Evolutionary conservation across 495 filamentous ascomycete genomes (phyloP).

Genomic region (Umbilicaria muhlenbergii): DNA sequence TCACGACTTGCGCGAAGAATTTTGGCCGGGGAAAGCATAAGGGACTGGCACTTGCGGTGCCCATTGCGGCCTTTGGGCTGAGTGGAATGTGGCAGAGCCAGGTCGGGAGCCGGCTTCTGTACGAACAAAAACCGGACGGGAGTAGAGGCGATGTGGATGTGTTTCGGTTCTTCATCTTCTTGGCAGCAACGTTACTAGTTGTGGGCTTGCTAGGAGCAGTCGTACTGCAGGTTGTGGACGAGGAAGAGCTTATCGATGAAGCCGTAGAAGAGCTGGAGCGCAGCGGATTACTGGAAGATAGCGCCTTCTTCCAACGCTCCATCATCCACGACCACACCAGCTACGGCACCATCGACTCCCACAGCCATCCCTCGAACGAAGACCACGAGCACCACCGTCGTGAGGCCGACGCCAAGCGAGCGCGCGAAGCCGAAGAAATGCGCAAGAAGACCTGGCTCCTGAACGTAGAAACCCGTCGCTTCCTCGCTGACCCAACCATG

Average conservation of each 20-base stretch:
- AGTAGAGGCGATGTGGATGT: conserved; percentile 69
- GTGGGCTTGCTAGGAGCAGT: conserved; percentile 64
- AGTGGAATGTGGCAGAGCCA: conserved; percentile 94
- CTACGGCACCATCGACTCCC: conserved; percentile 39
- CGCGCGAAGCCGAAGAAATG: conserved; percentile 46
- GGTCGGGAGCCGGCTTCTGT: conserved; percentile 64
- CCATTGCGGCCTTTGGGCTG: conserved; percentile 83
- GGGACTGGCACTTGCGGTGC: conserved; percentile 74
- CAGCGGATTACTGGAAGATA: conserved; percentile 66
- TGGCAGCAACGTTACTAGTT: conserved; percentile 46
- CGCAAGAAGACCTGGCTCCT: conserved; percentile 72
- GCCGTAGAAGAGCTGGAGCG: conserved; percentile 72
- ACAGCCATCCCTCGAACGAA: conserved; percentile 27
- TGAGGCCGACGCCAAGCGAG: conserved; percentile 28
- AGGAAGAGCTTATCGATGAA: conserved; percentile 66
- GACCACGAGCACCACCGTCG: conserved; percentile 26
- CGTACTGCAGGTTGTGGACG: conserved; percentile 50
- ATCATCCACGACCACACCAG: conserved; percentile 16
- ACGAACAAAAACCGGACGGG: conserved; percentile 40
- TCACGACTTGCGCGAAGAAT: conserved; percentile 94
- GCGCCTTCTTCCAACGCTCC: conserved; percentile 38
- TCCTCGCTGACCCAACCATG: conserved; percentile 80
- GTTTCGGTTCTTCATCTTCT: conserved; percentile 70
- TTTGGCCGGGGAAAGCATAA: conserved; percentile 79
- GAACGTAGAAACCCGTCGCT: conserved; percentile 71